phyloP scores from a whole-genome alignment of 2,329 filamentous ascomycete genomes.

The Laburnicola sp. region DNA sequence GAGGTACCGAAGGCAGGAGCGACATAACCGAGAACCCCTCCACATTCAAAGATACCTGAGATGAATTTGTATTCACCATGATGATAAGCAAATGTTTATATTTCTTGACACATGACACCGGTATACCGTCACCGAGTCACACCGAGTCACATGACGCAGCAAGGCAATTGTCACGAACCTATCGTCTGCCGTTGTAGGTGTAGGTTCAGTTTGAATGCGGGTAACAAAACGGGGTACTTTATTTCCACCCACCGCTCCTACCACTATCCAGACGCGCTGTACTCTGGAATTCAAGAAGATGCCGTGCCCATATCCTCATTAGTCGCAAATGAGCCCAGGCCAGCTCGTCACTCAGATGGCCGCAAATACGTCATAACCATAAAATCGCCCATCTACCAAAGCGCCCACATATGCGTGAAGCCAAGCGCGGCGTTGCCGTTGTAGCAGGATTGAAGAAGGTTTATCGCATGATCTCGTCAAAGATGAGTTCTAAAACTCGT shows the following conservation, averaged over 20 bases:
- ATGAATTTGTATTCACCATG: too few relatives aligned
- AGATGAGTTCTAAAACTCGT: constrained; percentile 70
- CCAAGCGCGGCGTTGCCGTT: constrained; percentile 16
- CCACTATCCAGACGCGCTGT: constrained; percentile 3
- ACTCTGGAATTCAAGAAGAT: constrained; percentile 8
- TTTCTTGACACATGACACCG: too few relatives aligned
- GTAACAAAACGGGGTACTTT: constrained; percentile 10
- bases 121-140: too few relatives aligned
- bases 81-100: too few relatives aligned
- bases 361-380: constrained; percentile 12
- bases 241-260: constrained; percentile 3
- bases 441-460: constrained; percentile 10
- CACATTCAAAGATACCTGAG: too few relatives aligned
- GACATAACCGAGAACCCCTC: too few relatives aligned
- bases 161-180: too few relatives aligned
- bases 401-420: constrained; percentile 5
- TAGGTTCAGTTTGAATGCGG: constrained; percentile 1
- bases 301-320: constrained; percentile 4
- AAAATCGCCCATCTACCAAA: constrained; percentile 5
- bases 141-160: too few relatives aligned
- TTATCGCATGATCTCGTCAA: constrained; percentile 90
- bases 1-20: too few relatives aligned
- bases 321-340: constrained; percentile 26
- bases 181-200: background rate
- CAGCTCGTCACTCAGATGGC: constrained; percentile 31